Evolutionary conservation across 768 basidiomycete genomes (phyloP).

Genomic region (Grammothele lineata): DNA sequence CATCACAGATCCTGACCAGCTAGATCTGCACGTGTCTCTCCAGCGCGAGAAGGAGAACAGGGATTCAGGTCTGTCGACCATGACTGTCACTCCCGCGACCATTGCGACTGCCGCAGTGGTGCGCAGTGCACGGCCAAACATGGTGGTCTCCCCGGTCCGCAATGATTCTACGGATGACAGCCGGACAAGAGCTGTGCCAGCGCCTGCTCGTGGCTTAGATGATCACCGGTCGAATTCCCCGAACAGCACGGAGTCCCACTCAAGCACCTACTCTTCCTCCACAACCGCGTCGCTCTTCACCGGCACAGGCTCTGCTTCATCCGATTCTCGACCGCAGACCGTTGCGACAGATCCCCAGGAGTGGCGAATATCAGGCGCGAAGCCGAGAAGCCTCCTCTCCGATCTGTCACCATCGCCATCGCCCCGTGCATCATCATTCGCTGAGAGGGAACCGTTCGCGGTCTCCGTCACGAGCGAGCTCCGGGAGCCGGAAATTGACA

Average conservation of each 20-base stretch:
- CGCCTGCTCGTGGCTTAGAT: slow-evolving; percentile 1
- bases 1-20: slow-evolving; percentile 6
- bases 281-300: slow-evolving; percentile 12
- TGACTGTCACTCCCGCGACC: slow-evolving; percentile 29
- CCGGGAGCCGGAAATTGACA: slow-evolving; percentile 11
- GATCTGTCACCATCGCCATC: slow-evolving; percentile 22
- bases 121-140: slow-evolving; percentile 18
- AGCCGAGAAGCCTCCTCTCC: slow-evolving; percentile 5
- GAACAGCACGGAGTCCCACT: slow-evolving; percentile 21
- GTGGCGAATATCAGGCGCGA: slow-evolving; percentile 8
- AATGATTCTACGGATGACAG: slow-evolving; percentile 6
- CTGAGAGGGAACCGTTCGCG: slow-evolving; percentile 13
- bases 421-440: slow-evolving; percentile 18
- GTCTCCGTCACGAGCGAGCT: slow-evolving; percentile 14
- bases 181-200: slow-evolving; percentile 1
- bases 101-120: slow-evolving; percentile 24
- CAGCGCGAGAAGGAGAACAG: slow-evolving; percentile 25
- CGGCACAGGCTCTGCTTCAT: slow-evolving; percentile 16
- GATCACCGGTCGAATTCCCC: slow-evolving; percentile 20
- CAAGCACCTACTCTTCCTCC: slow-evolving; percentile 15
- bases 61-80: slow-evolving; percentile 26
- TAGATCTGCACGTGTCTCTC: slow-evolving; percentile 6
- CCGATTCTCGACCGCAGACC: slow-evolving; percentile 18
- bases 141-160: slow-evolving; percentile 20
- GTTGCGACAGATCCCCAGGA: slow-evolving; percentile 15